phyloP scores from a whole-genome alignment of 78 protist genomes.

The Protostelium mycophagum region DNA sequence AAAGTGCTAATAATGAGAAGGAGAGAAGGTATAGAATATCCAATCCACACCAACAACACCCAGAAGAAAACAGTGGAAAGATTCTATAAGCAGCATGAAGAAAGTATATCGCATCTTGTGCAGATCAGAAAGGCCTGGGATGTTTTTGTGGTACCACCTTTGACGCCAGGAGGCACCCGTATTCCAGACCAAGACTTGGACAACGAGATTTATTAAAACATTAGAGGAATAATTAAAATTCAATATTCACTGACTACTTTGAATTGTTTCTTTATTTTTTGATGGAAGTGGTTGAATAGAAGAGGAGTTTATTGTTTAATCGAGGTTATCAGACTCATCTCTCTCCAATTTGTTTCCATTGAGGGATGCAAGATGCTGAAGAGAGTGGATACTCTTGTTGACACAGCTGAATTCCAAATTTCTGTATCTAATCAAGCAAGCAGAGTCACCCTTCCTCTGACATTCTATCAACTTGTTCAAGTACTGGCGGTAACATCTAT shows the following conservation, averaged over 20 bases:
- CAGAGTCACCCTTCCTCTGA: background rate
- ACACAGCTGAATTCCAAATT: background rate
- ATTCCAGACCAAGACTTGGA: background rate
- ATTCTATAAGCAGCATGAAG: background rate
- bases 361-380: background rate
- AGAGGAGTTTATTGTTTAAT: too few species aligned
- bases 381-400: background rate
- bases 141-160: background rate
- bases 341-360: background rate
- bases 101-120: background rate
- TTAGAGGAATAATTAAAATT: too few species aligned
- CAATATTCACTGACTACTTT: too few species aligned
- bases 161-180: background rate
- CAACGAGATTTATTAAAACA: too few species aligned
- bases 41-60: background rate
- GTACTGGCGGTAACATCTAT: background rate
- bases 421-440: background rate
- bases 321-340: background rate
- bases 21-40: background rate
- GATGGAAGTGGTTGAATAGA: too few species aligned
- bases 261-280: too few species aligned
- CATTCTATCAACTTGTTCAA: background rate
- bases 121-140: background rate
- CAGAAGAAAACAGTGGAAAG: background rate
- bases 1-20: too few species aligned